Conservation (phyloP, 1,284 basidiomycete species). For the Cutaneotrichosporon mucoides region DNA sequence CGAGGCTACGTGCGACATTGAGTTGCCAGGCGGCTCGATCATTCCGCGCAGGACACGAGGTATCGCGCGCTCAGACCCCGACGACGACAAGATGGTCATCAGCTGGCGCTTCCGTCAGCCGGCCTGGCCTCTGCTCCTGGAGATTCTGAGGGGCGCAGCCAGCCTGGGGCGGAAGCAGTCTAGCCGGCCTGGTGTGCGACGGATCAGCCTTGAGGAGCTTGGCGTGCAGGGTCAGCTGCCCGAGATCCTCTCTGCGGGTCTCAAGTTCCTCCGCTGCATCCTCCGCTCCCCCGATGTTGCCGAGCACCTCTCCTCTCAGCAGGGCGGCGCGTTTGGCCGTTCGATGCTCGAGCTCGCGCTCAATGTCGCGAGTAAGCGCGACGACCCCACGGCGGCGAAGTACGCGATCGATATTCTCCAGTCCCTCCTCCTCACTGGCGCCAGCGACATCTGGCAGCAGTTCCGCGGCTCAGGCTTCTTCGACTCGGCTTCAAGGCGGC, state of each 20-base stretch:
- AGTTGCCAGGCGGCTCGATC: constrained; percentile 35
- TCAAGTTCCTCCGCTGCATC: constrained; percentile 29
- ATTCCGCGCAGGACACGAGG: constrained; percentile 33
- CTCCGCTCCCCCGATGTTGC: constrained; percentile 24
- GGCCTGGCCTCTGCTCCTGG: constrained; percentile 34
- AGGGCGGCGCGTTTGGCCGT: background rate
- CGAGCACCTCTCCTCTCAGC: constrained; percentile 1
- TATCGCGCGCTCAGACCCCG: constrained; percentile 14
- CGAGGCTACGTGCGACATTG: constrained; percentile 24
- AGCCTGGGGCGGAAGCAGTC: constrained; percentile 16
- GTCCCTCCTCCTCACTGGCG: constrained; percentile 27
- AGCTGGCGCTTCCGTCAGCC: constrained; percentile 27
- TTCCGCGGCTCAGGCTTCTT: constrained; percentile 40
- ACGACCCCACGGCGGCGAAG: constrained; percentile 15
- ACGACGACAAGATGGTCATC: constrained; percentile 17
- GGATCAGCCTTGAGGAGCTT: constrained; percentile 30
- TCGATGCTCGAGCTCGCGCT: constrained; percentile 32
- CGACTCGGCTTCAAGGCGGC: constrained; percentile 26
- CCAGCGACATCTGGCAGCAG: constrained; percentile 28
- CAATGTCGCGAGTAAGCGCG: constrained; percentile 13
- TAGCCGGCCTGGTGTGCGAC: background rate
- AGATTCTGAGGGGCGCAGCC: constrained; percentile 33
- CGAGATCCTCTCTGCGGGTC: constrained; percentile 26
- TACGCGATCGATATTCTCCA: constrained; percentile 35
- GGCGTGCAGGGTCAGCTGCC: constrained; percentile 25